Base-by-base conservation (phyloP, 257 asterid species). In the Solanum bukasovii region DNA sequence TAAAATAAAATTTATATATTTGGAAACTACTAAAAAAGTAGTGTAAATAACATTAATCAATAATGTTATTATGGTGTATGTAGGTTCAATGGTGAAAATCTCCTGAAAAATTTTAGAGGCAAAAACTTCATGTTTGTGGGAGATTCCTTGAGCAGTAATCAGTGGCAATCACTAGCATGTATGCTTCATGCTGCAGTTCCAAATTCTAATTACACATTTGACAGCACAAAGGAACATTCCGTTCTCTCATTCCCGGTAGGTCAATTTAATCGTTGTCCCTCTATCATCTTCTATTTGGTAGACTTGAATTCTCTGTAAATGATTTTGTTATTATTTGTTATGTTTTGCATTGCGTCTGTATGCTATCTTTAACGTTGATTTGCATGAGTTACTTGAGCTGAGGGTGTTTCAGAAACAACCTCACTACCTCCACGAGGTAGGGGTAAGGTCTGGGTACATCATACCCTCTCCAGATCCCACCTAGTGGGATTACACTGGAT, bases 101-200 rank as follows among this genome's bases (percentile, higher is more conserved):
- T 95, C 1, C 10, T 94, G 89, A 86, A 83, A 34, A 93, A 90
- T 84, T 79, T 93, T 2, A 92, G 89, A 74, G 96, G 95, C 16
- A 93, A 92, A 74, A 52, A 65, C 16, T 63, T 95, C 1, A 93
- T 95, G 91, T 95, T 95, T 85, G 98, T 95, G 27, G 98, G 98
- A 44, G 98, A 95, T 86, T 95, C 98, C 6, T 84, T 95, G 74
- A 90, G 95, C 90, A 87, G 83, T 1, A 93, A 94, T 29, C 98
- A 95, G 49, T 93, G 94, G 93, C 95, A 94, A 86, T 95, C 98
- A n/a, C 90, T 95, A 4, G 91, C 95, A 7, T 94, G 98, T 89
- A 87, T 95, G 95, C 92, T 95, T 81, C 97, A 91, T 13, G 90
- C 79, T 9, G 91, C 94, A 1, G 84, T 91, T 16, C 95, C 94